Conservation (phyloP, 1,284 basidiomycete genomes). For the Hymenochaete sp. region DNA sequence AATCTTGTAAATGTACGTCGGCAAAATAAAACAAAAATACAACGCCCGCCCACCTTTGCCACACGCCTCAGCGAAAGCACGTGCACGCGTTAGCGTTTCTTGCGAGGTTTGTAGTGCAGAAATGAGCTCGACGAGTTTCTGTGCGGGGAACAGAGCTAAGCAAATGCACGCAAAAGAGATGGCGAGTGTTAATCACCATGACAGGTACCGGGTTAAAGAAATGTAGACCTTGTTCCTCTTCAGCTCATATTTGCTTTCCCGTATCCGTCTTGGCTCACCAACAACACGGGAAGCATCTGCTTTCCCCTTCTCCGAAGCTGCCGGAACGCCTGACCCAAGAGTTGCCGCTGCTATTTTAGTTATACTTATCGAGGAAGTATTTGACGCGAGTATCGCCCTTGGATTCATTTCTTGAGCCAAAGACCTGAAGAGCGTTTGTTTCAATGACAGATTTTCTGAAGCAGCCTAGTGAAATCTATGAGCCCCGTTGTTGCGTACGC, state of each 20-base stretch:
- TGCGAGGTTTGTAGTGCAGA: slow-evolving; percentile 84
- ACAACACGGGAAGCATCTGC: slow-evolving; percentile 62
- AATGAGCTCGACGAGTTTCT: slow-evolving; percentile 91
- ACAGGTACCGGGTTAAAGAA: slow-evolving; percentile 96
- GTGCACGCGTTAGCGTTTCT: slow-evolving; percentile 70
- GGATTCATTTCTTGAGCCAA: slow-evolving; percentile 64
- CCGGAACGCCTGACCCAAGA: slow-evolving; percentile 44
- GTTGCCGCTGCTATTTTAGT: slow-evolving; percentile 86
- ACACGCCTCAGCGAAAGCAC: slow-evolving; percentile 79
- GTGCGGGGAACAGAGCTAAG: slow-evolving; percentile 15
- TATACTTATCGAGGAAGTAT: slow-evolving; percentile 92
- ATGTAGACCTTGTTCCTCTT: slow-evolving; percentile 56
- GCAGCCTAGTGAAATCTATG: slow-evolving; percentile 72
- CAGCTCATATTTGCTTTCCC: slow-evolving; percentile 5
- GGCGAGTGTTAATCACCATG: slow-evolving; percentile 50
- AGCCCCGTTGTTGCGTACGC: too few relatives aligned
- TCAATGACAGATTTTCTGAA: slow-evolving; percentile 78
- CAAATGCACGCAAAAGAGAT: slow-evolving; percentile 4
- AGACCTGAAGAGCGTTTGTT: slow-evolving; percentile 69
- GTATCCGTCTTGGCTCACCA: slow-evolving; percentile 35
- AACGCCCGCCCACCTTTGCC: slow-evolving; percentile 63
- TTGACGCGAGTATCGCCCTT: slow-evolving; percentile 80
- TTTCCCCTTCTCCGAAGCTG: slow-evolving; percentile 55
- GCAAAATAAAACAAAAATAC: neutral
- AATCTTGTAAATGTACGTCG: neutral